These are phyloP conservation scores for Eucalyptus camaldulensis DNA, from an alignment of 345 rosid genomes.

Conservation along the genomic window DNA sequence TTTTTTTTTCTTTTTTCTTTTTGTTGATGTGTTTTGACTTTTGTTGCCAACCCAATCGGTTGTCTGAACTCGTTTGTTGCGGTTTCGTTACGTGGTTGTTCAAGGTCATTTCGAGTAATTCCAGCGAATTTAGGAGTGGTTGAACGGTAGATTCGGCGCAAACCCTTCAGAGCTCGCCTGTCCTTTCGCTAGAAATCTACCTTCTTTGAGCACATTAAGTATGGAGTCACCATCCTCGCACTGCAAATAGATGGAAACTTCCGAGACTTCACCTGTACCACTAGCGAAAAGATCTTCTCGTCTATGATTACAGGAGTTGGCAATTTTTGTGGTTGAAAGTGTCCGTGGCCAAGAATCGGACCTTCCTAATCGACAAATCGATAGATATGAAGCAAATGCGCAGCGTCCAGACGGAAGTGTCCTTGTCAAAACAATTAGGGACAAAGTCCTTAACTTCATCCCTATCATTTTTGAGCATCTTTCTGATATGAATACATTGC, in stretches of 20 bases:
- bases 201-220: neutral
- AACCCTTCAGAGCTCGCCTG: neutral
- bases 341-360: neutral
- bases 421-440: neutral
- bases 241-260: neutral
- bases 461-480: neutral
- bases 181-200: neutral
- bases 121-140: neutral
- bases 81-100: neutral
- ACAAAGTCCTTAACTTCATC: neutral
- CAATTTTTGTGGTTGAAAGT: neutral
- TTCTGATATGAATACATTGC: neutral
- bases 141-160: neutral
- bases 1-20: fast-evolving
- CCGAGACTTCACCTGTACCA: neutral
- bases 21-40: neutral
- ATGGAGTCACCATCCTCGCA: neutral
- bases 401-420: neutral
- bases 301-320: neutral
- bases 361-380: neutral
- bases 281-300: neutral
- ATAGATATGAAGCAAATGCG: neutral
- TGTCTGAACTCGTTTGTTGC: neutral
- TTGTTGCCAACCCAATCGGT: neutral
- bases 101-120: neutral